Conservation (phyloP, 2,329 filamentous ascomycete genomes). For the Penicillium palitans region DNA sequence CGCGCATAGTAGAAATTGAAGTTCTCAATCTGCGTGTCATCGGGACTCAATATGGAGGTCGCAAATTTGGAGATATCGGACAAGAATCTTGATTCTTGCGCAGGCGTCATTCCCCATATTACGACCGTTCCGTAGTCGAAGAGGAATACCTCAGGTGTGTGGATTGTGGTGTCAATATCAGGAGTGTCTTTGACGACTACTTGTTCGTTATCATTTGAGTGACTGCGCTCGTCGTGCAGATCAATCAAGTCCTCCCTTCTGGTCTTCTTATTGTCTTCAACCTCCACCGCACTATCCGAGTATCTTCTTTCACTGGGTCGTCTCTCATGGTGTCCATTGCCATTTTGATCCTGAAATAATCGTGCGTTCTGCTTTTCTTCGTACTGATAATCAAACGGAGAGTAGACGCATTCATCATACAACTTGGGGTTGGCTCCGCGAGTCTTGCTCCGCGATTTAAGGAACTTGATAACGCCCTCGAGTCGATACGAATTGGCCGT, state of each 20-base stretch:
- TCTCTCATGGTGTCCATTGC: slow-evolving; percentile 36
- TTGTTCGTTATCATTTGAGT: slow-evolving; percentile 28
- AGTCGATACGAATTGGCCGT: slow-evolving; percentile 90
- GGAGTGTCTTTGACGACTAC: slow-evolving; percentile 43
- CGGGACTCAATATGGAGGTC: slow-evolving; percentile 79
- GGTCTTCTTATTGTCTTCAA: slow-evolving; percentile 59
- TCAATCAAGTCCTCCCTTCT: slow-evolving; percentile 65
- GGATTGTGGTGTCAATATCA: slow-evolving; percentile 83
- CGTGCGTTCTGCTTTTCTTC: slow-evolving; percentile 41
- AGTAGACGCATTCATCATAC: slow-evolving; percentile 97
- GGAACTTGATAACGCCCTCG: slow-evolving; percentile 82
- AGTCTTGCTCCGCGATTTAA: slow-evolving; percentile 78
- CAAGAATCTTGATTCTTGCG: slow-evolving; percentile 84
- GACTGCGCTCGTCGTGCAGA: slow-evolving; percentile 50
- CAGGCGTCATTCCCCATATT: slow-evolving; percentile 95
- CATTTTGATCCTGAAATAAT: slow-evolving; percentile 27
- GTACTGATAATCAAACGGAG: slow-evolving; percentile 79
- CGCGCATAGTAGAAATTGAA: slow-evolving; percentile 99
- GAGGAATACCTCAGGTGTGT: slow-evolving; percentile 91
- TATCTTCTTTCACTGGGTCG: slow-evolving; percentile 65
- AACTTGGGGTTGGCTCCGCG: slow-evolving; percentile 83
- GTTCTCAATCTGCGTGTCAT: slow-evolving; percentile 91
- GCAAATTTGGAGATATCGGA: slow-evolving; percentile 96
- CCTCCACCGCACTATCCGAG: slow-evolving; percentile 65
- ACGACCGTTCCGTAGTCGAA: slow-evolving; percentile 98